Conservation (phyloP, 495 filamentous ascomycete species). For the Glutinoglossum americanum region DNA sequence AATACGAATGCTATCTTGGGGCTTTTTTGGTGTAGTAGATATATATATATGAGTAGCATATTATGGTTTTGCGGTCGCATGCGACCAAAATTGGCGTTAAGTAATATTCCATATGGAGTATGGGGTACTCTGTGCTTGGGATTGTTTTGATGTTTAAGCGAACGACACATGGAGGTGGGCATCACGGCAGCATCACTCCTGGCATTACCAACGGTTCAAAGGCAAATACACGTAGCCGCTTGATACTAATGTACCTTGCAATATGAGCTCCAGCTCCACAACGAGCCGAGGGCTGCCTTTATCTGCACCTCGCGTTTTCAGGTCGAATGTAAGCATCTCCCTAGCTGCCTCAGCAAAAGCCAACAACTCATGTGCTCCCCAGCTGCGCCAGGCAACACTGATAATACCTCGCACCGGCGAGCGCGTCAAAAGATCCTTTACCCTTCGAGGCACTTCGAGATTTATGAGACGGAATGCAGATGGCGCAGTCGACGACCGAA, state of each 20-base stretch:
- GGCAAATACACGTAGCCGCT: neutral
- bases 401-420: slow-evolving; percentile 31
- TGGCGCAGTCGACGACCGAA: slow-evolving; percentile 18
- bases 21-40: neutral
- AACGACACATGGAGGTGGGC: neutral
- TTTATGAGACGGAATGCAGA: slow-evolving; percentile 9
- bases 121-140: too few relatives aligned
- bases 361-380: neutral
- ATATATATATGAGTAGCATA: neutral
- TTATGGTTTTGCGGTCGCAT: neutral
- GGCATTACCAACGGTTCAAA: neutral
- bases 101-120: too few relatives aligned
- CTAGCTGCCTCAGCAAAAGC: neutral
- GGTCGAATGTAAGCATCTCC: neutral
- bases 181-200: neutral
- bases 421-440: slow-evolving; percentile 28
- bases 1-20: neutral
- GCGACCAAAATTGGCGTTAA: too few relatives aligned
- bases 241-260: neutral
- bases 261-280: neutral
- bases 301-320: neutral
- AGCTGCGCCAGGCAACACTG: slow-evolving; percentile 29
- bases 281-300: neutral
- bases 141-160: too few relatives aligned
- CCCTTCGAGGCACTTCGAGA: slow-evolving; percentile 17